Evolutionary conservation across 192 early-diverging fungal genomes (phyloP), one percentile per base, ranked within the genome.

Genomic region (Coemansia sp.): DNA sequence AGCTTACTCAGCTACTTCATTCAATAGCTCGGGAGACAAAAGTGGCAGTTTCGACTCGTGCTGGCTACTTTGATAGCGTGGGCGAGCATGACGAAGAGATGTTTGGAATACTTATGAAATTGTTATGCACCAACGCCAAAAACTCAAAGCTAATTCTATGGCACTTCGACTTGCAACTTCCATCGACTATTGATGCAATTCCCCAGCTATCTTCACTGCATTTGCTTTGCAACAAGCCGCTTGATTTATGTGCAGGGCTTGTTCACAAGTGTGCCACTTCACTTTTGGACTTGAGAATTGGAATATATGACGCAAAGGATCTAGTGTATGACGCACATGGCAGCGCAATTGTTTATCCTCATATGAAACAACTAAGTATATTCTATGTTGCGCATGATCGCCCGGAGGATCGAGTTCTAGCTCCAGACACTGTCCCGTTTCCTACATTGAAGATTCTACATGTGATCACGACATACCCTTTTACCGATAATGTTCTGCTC

Each of bases 401-500:
- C 29, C 7, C 25, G 17, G 11, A 32, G 27, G 2, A 14, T 0
- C 27, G 19, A 14, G 31, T 4, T 11, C 2, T 11, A 8, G 15
- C 36, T 19, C 2, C 62, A 39, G 6, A 19, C 22, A 24, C 8
- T 41, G 39, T 29, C 4, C 63, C 51, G 4, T 65, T 65, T 41
- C 63, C 63, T 15, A 10, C 12, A 14, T 17, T 65, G 5, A 37
- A 25, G 3, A 2, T 0, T 3, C 37, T 65, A 5, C 14, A 11
- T 24, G 14, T 51, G 2, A 11, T 31, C 20, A 4, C 39, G 22
- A 14, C 35, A 10, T 65, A 56, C 6, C 63, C 63, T 39, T 65
- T 65, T 10, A 5, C 6, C 8, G 49, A 65, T 37, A 49, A 65
- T n/a, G 39, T 54, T 4, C 17, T 65, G 19, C 54, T 65, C 8